Evolutionary conservation across 495 filamentous ascomycete species (phyloP).

Genomic region (Penicillium parvum): DNA sequence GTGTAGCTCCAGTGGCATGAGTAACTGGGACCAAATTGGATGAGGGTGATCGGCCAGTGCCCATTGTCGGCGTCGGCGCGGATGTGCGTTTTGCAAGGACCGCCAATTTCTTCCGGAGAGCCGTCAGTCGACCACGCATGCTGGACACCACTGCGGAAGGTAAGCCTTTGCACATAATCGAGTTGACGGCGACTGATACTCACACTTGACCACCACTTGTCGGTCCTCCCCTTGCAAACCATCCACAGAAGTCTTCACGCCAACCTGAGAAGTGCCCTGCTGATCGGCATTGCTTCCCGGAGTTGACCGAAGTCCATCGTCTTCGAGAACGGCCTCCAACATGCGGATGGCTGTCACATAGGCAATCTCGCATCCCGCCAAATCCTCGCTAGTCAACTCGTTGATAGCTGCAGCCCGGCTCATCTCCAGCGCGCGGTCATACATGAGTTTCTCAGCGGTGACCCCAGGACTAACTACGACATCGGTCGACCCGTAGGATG

Average conservation of each 20-base stretch:
- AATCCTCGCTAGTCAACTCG: slow-evolving; percentile 87
- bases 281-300: slow-evolving; percentile 30
- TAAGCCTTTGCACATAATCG: slow-evolving; percentile 21
- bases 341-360: slow-evolving; percentile 89
- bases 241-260: slow-evolving; percentile 45
- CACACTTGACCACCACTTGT: slow-evolving; percentile 66
- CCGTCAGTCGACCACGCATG: slow-evolving; percentile 51
- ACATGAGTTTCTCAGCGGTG: slow-evolving; percentile 96
- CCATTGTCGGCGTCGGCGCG: slow-evolving; percentile 29
- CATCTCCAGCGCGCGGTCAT: slow-evolving; percentile 95
- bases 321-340: slow-evolving; percentile 90
- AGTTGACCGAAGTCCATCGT: slow-evolving; percentile 54
- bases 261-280: slow-evolving; percentile 13
- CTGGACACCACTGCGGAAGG: slow-evolving; percentile 50
- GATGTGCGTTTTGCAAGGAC: slow-evolving; percentile 49
- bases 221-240: slow-evolving; percentile 70
- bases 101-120: slow-evolving; percentile 55
- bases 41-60: slow-evolving; percentile 26
- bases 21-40: slow-evolving; percentile 29
- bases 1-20: slow-evolving; percentile 28
- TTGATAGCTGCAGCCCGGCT: slow-evolving; percentile 89
- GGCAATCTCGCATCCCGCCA: slow-evolving; percentile 83
- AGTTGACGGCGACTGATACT: slow-evolving; percentile 23
- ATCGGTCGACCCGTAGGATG: slow-evolving; percentile 54
- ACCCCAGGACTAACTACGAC: slow-evolving; percentile 69